Percentiles rank a stretch among this genome's conserved stretches.
phyloP scores from a whole-genome alignment of 2,329 filamentous ascomycete genomes.

The Periglandula ipomoeae region DNA sequence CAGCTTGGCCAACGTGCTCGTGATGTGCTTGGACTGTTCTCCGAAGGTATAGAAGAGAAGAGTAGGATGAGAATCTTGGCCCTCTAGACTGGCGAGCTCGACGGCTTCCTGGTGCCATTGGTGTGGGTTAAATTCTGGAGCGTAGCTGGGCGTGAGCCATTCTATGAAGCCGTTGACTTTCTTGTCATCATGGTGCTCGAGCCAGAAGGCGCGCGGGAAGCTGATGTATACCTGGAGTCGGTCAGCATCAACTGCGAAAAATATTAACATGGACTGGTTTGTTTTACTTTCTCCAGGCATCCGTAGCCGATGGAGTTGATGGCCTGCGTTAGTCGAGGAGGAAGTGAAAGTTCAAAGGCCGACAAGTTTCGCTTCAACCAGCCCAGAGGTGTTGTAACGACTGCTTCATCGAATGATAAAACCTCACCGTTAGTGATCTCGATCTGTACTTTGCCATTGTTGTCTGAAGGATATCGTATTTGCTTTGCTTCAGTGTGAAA shows the following conservation, averaged over 20 bases:
- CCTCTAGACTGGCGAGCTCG: slow-evolving; percentile 61
- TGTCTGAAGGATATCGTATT: slow-evolving; percentile 24
- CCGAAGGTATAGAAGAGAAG: slow-evolving; percentile 77
- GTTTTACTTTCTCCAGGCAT: slow-evolving; percentile 55
- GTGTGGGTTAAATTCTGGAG: slow-evolving; percentile 47
- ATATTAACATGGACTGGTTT: neutral
- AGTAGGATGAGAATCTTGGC: slow-evolving; percentile 58
- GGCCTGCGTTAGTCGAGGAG: slow-evolving; percentile 45
- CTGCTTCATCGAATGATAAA: slow-evolving; percentile 55
- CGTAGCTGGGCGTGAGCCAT: slow-evolving; percentile 65
- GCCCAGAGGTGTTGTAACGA: slow-evolving; percentile 59
- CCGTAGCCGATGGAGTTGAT: slow-evolving; percentile 61
- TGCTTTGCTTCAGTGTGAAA: slow-evolving; percentile 38
- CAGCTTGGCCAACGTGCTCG: slow-evolving; percentile 32
- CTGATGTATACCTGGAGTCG: slow-evolving; percentile 46
- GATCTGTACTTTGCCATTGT: slow-evolving; percentile 27
- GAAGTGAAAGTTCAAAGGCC: slow-evolving; percentile 54
- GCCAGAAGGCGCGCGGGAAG: slow-evolving; percentile 72
- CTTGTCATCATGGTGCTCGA: slow-evolving; percentile 19
- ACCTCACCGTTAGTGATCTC: slow-evolving; percentile 33
- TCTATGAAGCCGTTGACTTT: slow-evolving; percentile 60
- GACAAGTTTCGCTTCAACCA: slow-evolving; percentile 53
- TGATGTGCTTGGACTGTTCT: slow-evolving; percentile 47
- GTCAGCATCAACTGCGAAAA: neutral
- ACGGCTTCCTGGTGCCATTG: slow-evolving; percentile 69